Evolutionary conservation across 257 asterid species (phyloP).

Genomic region (Petrea volubilis): DNA sequence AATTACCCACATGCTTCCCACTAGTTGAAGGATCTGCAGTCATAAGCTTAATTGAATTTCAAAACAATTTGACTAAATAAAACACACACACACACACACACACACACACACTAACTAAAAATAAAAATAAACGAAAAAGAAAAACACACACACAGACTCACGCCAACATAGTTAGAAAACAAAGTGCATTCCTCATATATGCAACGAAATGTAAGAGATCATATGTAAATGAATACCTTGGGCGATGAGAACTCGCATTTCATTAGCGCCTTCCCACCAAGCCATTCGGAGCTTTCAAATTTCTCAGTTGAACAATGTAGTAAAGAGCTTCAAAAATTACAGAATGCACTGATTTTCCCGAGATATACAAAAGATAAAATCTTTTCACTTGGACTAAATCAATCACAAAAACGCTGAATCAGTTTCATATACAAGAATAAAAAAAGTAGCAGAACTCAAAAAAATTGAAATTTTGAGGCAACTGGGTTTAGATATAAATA

Average conservation of each 20-base stretch:
- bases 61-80: constrained; percentile 22
- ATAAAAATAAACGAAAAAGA: too few relatives aligned
- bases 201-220: not conserved
- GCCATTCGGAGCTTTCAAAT: constrained; percentile 48
- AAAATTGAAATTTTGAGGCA: too few relatives aligned
- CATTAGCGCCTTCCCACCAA: constrained; percentile 72
- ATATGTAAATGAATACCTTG: constrained; percentile 44
- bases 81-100: constrained; percentile 4
- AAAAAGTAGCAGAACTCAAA: not conserved
- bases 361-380: not conserved
- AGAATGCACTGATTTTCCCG: not conserved
- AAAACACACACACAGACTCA: too few relatives aligned
- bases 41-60: constrained; percentile 6
- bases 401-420: not conserved
- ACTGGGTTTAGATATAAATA: too few relatives aligned
- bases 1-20: constrained; percentile 43
- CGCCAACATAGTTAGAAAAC: not conserved
- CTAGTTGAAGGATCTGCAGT: constrained; percentile 54
- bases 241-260: constrained; percentile 74
- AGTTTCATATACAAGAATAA: not conserved
- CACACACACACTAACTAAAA: too few relatives aligned
- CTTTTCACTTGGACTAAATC: not conserved
- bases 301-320: constrained; percentile 10
- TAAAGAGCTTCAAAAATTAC: constrained; percentile 1
- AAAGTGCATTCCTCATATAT: not conserved